Evolutionary conservation across 2,329 filamentous ascomycete genomes (phyloP), one percentile per base, ranked within the genome.

Genomic region (Cordyceps fumosorosea): DNA sequence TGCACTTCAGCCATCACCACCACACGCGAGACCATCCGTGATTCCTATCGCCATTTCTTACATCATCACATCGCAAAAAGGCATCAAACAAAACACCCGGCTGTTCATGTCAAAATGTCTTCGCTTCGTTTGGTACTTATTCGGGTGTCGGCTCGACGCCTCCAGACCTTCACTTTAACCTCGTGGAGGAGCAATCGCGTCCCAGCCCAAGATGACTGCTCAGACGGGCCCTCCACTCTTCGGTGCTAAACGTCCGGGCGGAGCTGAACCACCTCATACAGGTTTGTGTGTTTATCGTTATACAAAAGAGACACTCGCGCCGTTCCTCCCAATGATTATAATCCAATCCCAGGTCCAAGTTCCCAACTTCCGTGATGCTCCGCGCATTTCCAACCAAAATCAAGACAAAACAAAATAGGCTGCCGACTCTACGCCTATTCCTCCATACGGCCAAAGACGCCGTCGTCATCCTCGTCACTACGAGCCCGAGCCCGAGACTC

Each of bases 371-470:
- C 53, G 48, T 52, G 48, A 61, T 70, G 68, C 65, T 67, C 66
- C 66, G 69, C 67, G 70, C 69, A 18, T 53, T 52, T 60, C 57
- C 57, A 60, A 53, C 53, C 62, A 64, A 64, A 47, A 63, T 42
- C 63, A 63, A 64, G 44, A 62, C 45, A 65, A 67, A 61, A 60
- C 56, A 65, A 66, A 57, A 66, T 62, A 67, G 24, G 48, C 22
- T 67, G 58, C 57, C 63, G 65, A 65, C 67, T 61, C 66, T 66
- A 66, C 48, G 12, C 11, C 77, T 81, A 95, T 75, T 96, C 91
- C 77, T 99, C 95, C 93, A 98, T 98, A 68, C 86, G 86, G 62
- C 93, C 93, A 79, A 99, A 99, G 69, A 98, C 89, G 71, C 93
- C 93, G 67, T 97, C 93, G 67, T 98, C 93, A 65, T 96, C 92